Base-by-base conservation (phyloP, 495 filamentous ascomycete genomes). In the Immersiella caudata region DNA sequence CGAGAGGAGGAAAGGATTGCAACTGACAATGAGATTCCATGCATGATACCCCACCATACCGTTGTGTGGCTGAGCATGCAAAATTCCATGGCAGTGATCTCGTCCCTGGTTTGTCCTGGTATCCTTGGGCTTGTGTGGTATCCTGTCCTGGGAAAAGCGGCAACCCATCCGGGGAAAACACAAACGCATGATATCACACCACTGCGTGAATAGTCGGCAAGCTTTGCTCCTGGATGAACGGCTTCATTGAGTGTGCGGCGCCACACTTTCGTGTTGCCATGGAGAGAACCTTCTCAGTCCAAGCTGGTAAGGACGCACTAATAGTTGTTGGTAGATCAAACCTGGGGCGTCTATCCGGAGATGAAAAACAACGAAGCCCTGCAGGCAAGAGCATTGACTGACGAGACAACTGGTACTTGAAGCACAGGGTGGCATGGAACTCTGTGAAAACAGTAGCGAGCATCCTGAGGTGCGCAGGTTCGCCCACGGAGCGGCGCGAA, bases 1-100 rank as follows among this genome's bases (percentile, higher is more conserved):
- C 2, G 35, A 50, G 21, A 62, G 54, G 26, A 57, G 22, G 21
- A n/a, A 50, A 46, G 14, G 27, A 40, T 26, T 46, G 36, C 40
- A 46, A 62, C 60, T 62, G 40, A 62, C 60, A 62, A 50, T 62
- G 21, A 62, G 25, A 50, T 62, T 40, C 40, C 40, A 62, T n/a
- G 20, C 40, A 46, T 25, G 20, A 7, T 12, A 18, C 21, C 6
- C 21, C 22, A 57, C 18, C 26, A 26, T 26, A 20, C 29, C 29
- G 9, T 14, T 14, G 6, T 18, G 5, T 2, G 14, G 40, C 2
- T 14, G 16, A 46, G 40, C 40, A 18, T 46, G 40, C 11, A 14
- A 14, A 14, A 46, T 2, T 46, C 40, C 40, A 14, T 14, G 40
- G 40, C 11, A 46, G 14, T 46, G 40, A 6, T 4, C 2, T 12